Percentiles rank a stretch among this genome's conserved stretches.
These are phyloP conservation scores for Aureobasidium sp. DNA, from an alignment of 2,329 filamentous ascomycete genomes.

Conservation along the genomic window DNA sequence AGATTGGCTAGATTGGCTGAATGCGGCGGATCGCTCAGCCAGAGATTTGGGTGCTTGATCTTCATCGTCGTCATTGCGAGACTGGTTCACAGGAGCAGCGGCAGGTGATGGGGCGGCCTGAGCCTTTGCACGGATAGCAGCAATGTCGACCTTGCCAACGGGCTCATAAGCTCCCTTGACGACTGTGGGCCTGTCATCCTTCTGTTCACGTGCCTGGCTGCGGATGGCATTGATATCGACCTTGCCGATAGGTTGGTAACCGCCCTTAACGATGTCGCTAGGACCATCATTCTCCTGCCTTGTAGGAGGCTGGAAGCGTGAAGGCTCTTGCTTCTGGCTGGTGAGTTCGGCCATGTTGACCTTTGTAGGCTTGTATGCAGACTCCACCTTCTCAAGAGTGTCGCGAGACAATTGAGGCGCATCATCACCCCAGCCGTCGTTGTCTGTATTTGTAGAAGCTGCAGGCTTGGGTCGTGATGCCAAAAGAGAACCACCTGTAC, in stretches of 20 bases:
- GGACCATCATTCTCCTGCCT: slow-evolving; percentile 36
- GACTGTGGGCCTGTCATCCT: slow-evolving; percentile 70
- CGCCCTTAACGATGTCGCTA: slow-evolving; percentile 68
- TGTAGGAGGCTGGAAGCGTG: slow-evolving; percentile 48
- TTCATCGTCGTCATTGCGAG: slow-evolving; percentile 32
- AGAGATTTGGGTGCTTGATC: slow-evolving; percentile 55
- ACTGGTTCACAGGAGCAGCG: slow-evolving; percentile 35
- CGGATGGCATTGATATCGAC: slow-evolving; percentile 94
- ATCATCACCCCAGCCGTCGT: slow-evolving; percentile 91
- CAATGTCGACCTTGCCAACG: slow-evolving; percentile 93
- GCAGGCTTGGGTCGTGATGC: slow-evolving; percentile 54
- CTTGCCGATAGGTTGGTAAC: slow-evolving; percentile 90
- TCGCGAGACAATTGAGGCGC: slow-evolving; percentile 83
- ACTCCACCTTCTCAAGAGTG: slow-evolving; percentile 82
- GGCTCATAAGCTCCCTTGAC: slow-evolving; percentile 95
- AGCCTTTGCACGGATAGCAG: slow-evolving; percentile 78
- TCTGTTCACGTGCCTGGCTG: slow-evolving; percentile 58
- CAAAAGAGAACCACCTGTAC: slow-evolving; percentile 48
- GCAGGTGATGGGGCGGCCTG: slow-evolving; percentile 46
- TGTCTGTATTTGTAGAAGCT: slow-evolving; percentile 55
- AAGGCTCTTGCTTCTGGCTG: slow-evolving; percentile 61
- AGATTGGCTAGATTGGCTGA: slow-evolving; percentile 60
- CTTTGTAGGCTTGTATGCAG: slow-evolving; percentile 91
- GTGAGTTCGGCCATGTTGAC: slow-evolving; percentile 86
- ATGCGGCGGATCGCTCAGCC: slow-evolving; percentile 69